These are phyloP conservation scores for Capsicum baccatum DNA, from an alignment of 257 asterid genomes.

Conservation along the genomic window DNA sequence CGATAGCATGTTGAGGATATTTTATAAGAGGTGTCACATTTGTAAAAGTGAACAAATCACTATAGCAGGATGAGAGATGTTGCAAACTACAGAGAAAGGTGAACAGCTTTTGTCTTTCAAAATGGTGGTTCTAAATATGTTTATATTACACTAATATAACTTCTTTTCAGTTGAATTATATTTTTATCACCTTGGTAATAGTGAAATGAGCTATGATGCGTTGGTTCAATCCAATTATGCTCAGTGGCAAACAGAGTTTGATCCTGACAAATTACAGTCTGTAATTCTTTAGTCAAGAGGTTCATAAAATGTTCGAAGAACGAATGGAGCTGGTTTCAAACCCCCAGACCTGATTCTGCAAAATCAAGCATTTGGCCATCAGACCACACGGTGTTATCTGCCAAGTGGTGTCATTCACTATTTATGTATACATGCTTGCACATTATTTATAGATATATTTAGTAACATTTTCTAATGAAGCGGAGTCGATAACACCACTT, in stretches of 20 bases:
- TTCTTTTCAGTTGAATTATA: neutral
- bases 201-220: neutral
- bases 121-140: neutral
- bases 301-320: too few relatives aligned
- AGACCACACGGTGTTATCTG: neutral
- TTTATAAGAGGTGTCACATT: too few relatives aligned
- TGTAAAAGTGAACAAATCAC: neutral
- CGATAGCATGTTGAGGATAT: neutral
- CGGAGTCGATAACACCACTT: neutral
- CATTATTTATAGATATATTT: neutral
- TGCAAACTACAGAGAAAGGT: neutral
- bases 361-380: neutral
- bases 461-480: neutral
- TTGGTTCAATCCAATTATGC: neutral
- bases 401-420: neutral
- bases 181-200: neutral
- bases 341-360: neutral
- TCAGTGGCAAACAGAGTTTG: neutral
- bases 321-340: neutral
- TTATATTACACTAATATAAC: neutral
- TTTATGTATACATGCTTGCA: neutral
- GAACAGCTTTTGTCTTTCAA: neutral
- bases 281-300: too few relatives aligned
- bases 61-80: neutral
- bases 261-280: neutral